A percentile compares a stretch with the other conserved stretches of the same genome.
Evolutionary conservation across 2,329 filamentous ascomycete species (phyloP).

Genomic region (Xenoacremonium recifei): DNA sequence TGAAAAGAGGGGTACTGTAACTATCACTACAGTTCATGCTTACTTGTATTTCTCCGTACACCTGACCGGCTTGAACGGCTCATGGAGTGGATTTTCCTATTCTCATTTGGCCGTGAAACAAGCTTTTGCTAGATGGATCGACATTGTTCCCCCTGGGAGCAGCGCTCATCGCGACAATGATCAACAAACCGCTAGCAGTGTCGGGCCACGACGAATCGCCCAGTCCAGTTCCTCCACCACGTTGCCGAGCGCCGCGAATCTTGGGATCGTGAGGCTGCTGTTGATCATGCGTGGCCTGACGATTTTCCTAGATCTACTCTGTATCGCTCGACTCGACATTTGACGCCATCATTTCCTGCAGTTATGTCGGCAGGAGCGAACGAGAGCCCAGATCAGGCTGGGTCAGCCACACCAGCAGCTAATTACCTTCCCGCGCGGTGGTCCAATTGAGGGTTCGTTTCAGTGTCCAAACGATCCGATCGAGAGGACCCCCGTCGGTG

Average conservation of each 20-base stretch:
- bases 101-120: neutral
- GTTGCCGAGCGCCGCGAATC: no score
- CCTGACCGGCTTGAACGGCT: neutral
- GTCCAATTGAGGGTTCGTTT: neutral
- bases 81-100: neutral
- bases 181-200: neutral
- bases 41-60: no score
- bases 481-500: constrained; percentile 2
- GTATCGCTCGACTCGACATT: no score
- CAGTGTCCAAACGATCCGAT: constrained; percentile 3
- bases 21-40: no score
- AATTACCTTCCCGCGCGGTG: constrained; percentile 2
- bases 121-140: constrained; percentile 15
- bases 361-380: neutral
- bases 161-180: neutral
- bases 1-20: no score
- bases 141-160: constrained; percentile 13
- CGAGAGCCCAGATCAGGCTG: neutral
- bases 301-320: no score
- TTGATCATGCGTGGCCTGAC: no score
- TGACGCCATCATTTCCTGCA: constrained; percentile 1
- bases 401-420: neutral
- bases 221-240: no score
- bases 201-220: no score
- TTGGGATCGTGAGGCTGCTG: no score